Evolutionary conservation across 1,284 basidiomycete species (phyloP), one percentile per base, ranked within the genome.

Genomic region (Dichomitus squalens): DNA sequence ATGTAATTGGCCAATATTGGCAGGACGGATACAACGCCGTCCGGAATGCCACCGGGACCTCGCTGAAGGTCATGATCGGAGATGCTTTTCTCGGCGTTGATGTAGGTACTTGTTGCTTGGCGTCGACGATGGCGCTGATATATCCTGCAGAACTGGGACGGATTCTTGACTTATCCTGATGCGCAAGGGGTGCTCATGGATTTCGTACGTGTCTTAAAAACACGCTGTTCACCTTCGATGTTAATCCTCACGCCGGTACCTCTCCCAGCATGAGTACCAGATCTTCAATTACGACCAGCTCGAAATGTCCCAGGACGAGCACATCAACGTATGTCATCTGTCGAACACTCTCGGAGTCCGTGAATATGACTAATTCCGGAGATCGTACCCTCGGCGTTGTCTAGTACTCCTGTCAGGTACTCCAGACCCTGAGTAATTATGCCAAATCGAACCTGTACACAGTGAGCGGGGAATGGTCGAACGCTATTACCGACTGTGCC

Each of bases 401-500:
- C 18, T 16, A 71, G 68, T 64, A 64, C 55, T 68, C 70, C 3
- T 72, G 70, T 54, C 53, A 65, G 47, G 57, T 61, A 5, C 59
- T 70, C 12, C 53, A 59, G 18, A 62, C 56, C 23, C 63, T 72
- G 34, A 61, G 65, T 14, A 63, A 66, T 27, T 87, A 75, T 65
- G 76, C 81, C 7, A 64, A 75, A 12, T 73, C 73, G 16, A 86
- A 85, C 65, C 72, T 88, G 18, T 86, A 81, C 80, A 85, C 85
- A 2, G 73, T 87, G 29, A 78, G 87, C 33, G 89, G 89, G 52
- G 90, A 92, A 77, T 93, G 90, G 90, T 88, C 87, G 5, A 85
- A 81, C 50, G 90, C 92, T 0, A 73, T 83, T 14, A 95, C 92
- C 0, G 93, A 95, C 72, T 95, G 93, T 66, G 88, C 92, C 0